Base-by-base conservation (phyloP, 306 rosid species). In the Vigna trinervia region DNA sequence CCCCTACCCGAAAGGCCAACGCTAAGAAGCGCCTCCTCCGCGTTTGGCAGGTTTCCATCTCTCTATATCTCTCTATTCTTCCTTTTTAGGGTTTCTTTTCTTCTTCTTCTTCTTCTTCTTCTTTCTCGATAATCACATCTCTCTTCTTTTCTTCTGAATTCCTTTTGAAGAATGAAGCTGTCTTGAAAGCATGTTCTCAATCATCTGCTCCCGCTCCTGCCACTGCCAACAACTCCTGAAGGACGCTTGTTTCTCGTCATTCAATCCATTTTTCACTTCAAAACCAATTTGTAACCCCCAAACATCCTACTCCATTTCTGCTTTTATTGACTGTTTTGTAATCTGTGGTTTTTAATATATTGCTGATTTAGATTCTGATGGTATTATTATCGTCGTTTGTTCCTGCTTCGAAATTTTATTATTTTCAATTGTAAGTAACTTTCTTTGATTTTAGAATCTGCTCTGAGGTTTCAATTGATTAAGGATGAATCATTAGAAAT, bases 21-120 rank as follows among this genome's bases (percentile, higher is more conserved):
- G 97, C 98, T 77, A 90, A 90, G 87, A 95, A 95, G 80, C 96
- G 98, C 57, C 97, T 95, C 67, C 91, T 76, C 63, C 95, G 98
- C 8, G 97, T 92, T 62, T 95, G 98, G 98, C 98, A 95, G 96
- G 98, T 87, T 23, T 6, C 6, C 2, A 15, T 17, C 2, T 6
- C 3, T 45, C 45, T 39, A 10, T 43, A 43, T 43, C 3, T 11
- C 4, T 2, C 50, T 45, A 0, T 43, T 43, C 13, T 0, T 11
- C 2, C 2, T 45, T 45, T 45, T 3, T 45, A 45, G 50, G 50
- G 50, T 12, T 45, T 12, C 50, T 45, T 30, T 30, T 4, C 34
- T 30, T 30, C 34, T 30, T 41, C 4, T 12, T 3, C 4, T 30
- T 30, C 12, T 43, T 11, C 48, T 11, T 10, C 4, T 12, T 3